A percentile compares a stretch with the other conserved stretches of the same genome.
These are phyloP conservation scores for Calamus simplicifolius DNA, from an alignment of 176 grass and related monocot genomes.

Conservation along the genomic window DNA sequence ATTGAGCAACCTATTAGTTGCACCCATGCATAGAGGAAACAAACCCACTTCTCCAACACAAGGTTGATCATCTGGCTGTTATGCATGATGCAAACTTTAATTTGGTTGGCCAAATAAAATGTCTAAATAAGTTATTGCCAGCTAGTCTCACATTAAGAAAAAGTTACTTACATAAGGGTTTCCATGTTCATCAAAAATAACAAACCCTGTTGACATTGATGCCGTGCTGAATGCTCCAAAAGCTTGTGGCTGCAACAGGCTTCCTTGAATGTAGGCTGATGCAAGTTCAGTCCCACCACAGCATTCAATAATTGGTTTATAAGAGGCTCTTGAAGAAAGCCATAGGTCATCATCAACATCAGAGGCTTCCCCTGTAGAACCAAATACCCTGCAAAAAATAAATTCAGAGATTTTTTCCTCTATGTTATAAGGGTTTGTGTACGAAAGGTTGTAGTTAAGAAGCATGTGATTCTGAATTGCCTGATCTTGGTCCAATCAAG, in stretches of 20 bases:
- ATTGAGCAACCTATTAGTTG: conserved; percentile 66
- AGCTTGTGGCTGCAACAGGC: conserved; percentile 56
- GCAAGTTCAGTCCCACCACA: conserved; percentile 87
- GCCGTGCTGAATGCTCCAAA: conserved; percentile 77
- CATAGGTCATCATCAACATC: conserved; percentile 89
- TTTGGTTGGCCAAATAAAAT: not conserved
- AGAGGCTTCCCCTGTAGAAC: conserved; percentile 80
- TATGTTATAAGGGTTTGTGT: conserved; percentile 8
- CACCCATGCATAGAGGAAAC: conserved; percentile 72
- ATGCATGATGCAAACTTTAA: conserved; percentile 20
- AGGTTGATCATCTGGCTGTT: conserved; percentile 73
- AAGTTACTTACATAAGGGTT: conserved; percentile 69
- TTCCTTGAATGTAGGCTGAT: conserved; percentile 81
- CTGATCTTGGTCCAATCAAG: conserved; percentile 94
- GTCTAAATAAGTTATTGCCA: too few relatives aligned
- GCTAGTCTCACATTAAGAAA: not conserved
- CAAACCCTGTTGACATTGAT: conserved; percentile 72
- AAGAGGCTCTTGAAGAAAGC: conserved; percentile 61
- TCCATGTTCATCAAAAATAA: conserved; percentile 81
- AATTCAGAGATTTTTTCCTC: conserved; percentile 13
- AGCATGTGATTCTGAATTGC: conserved; percentile 1
- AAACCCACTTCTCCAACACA: conserved; percentile 89
- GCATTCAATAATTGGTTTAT: conserved; percentile 84
- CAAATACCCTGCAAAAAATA: conserved; percentile 45
- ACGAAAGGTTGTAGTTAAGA: too few relatives aligned